Base-by-base conservation (phyloP, 169 alveolate species). In the Cryptosporidium sp. region DNA sequence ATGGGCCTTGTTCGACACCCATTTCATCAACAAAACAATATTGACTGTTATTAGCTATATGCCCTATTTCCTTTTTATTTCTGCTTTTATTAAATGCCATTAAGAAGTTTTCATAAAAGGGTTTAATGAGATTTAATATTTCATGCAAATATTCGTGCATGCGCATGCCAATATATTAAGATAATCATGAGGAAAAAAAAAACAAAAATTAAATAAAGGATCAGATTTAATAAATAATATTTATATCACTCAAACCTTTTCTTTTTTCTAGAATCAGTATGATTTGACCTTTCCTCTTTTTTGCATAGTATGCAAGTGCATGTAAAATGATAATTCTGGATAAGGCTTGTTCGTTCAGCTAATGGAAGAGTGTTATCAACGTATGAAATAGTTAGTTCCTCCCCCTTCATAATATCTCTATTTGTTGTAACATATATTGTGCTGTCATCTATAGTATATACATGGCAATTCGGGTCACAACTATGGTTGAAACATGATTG, bases 401-500 rank as follows among this genome's bases (percentile, higher is more conserved):
- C 94, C 4, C 80, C 94, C 45, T 9, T 35, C 21, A 29, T 51
- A 42, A 92, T 92, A 69, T 87, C 91, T 35, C 92, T 89, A 68
- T 84, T 69, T 23, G 95, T 84, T 58, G 69, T 61, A 16, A 92
- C 86, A 91, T 85, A 85, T 65, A 75, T 80, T 37, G 86, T 58
- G 4, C 85, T 75, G 68, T 87, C 94, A 29, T 52, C 70, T 6
- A 42, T 61, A 16, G 84, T 35, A 26, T 71, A 56, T 5, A 87
- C 89, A 60, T 56, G 48, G 70, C 94, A 91, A 52, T 87, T 91
- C 29, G 94, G 94, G 39, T 39, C 75, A 75, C 94, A 91, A 71
- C 94, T 91, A 89, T 91, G 94, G 48, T 91, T 91, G 69, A 85
- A 91, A 70, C 94, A 91, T 12, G 94, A 71, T 69, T 91, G 94